A percentile compares a stretch with the other conserved stretches of the same genome.
phyloP scores from a whole-genome alignment of 768 basidiomycete species.

The Trametes cinnabarina region DNA sequence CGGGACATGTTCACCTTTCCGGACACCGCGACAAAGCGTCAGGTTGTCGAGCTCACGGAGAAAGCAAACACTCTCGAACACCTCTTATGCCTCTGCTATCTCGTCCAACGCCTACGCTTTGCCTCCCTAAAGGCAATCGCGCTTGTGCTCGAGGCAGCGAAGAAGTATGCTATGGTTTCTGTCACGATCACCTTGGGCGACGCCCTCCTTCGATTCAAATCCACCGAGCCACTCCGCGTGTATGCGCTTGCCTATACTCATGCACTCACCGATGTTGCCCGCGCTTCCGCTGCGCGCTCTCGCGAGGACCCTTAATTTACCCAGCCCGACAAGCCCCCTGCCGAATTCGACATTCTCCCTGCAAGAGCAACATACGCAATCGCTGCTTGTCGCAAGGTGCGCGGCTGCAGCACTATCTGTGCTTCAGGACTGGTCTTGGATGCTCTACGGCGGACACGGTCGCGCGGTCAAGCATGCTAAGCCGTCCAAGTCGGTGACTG shows the following conservation, averaged over 20 bases:
- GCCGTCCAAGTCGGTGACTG: too few species aligned
- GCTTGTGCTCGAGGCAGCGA: constrained; percentile 12
- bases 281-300: background rate
- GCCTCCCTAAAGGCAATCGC: background rate
- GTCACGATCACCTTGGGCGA: background rate
- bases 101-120: background rate
- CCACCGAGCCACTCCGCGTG: background rate
- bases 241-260: background rate
- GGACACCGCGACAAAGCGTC: constrained; percentile 5
- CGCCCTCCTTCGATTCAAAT: background rate
- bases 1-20: constrained; percentile 31
- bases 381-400: background rate
- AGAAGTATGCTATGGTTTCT: constrained; percentile 20
- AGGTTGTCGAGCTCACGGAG: constrained; percentile 18
- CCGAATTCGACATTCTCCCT: background rate
- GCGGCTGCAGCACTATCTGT: background rate
- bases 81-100: constrained; percentile 18
- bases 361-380: background rate
- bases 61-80: constrained; percentile 10
- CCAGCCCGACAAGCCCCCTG: background rate
- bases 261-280: too few species aligned
- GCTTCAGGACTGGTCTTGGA: background rate
- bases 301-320: background rate
- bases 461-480: background rate
- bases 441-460: background rate